A percentile compares a stretch with the other conserved stretches of the same genome.
Evolutionary conservation across 441 rosid species (phyloP).

Genomic region (Gossypium trilobum): DNA sequence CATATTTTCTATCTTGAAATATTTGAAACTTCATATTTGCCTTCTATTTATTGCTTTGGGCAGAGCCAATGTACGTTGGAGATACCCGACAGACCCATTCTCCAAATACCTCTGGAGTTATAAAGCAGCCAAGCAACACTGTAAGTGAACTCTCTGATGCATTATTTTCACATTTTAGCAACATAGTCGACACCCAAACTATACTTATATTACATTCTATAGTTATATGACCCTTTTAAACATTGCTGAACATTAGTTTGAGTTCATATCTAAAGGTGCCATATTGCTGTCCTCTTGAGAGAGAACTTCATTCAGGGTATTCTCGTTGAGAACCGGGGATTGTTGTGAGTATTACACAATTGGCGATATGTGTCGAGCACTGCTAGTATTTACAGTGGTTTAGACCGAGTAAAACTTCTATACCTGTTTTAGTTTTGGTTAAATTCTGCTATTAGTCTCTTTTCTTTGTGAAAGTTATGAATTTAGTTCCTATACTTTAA

Average conservation of each 20-base stretch:
- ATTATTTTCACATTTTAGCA: conserved; percentile 11
- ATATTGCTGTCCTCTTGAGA: neutral
- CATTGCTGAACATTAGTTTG: neutral
- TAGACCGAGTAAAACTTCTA: neutral
- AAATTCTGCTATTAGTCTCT: too few species aligned
- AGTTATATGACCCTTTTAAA: neutral
- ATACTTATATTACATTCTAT: neutral
- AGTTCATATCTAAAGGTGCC: neutral
- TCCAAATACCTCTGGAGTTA: conserved; percentile 37
- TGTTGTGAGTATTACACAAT: neutral
- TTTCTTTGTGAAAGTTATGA: too few species aligned
- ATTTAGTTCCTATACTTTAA: too few species aligned
- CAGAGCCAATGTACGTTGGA: conserved; percentile 54
- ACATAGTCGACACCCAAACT: neutral
- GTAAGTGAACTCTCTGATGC: conserved; percentile 43
- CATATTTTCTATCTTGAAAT: neutral
- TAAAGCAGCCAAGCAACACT: conserved; percentile 32
- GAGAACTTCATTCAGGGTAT: neutral
- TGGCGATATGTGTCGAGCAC: neutral
- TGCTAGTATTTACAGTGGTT: neutral
- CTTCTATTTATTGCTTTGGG: conserved; percentile 22
- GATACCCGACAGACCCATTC: conserved; percentile 40
- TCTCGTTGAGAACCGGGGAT: neutral
- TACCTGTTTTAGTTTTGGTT: neutral
- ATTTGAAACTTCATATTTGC: neutral